Base-by-base conservation (phyloP, 2,329 filamentous ascomycete species). In the Gliomastix tumulicola region DNA sequence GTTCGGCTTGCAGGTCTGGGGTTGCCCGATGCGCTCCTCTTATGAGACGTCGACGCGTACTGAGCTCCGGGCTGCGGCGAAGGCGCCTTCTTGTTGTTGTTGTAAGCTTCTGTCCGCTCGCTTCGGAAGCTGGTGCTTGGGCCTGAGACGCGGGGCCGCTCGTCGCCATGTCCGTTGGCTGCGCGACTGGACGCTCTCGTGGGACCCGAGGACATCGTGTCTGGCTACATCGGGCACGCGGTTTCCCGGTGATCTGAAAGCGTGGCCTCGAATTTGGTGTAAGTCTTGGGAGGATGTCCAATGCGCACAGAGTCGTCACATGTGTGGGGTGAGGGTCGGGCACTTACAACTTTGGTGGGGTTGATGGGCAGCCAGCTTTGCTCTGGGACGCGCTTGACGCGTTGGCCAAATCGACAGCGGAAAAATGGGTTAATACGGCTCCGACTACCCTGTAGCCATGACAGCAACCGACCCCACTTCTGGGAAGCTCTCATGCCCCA, bases 1-100 rank as follows among this genome's bases (percentile, higher is more conserved):
- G 55, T 57, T 45, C 68, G 65, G 51, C 64, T 72, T 15, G 58
- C 55, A 4, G 69, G 60, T 35, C 77, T 65, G 3, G 73, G 68
- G 41, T 76, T 74, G 10, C 71, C 71, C 12, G 78, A 82, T 3
- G 73, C 63, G 15, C 68, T 66, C 37, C 76, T 68, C 58, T 77
- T 79, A 50, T 80, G 75, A 4, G 68, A 55, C 21, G 62, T 60
- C 45, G 59, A 59, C 23, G 60, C 54, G 41, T 54, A 57, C 37
- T 57, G 54, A n/a, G 39, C 56, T 39, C 50, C 50, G 10, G 53
- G 54, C 41, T 56, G 57, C 31, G 55, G 49, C 10, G 60, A 60
- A 21, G 59, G 44, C 36, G 60, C 45, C 38, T 60, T 57, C 30
- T 31, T 35, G 9, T 23, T 11, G 18, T 36, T 18, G 23, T 13